A percentile compares a stretch with the other conserved stretches of the same genome.
These are phyloP conservation scores for Epithemia pelagica DNA, from an alignment of 108 stramenopile genomes.

Conservation along the genomic window DNA sequence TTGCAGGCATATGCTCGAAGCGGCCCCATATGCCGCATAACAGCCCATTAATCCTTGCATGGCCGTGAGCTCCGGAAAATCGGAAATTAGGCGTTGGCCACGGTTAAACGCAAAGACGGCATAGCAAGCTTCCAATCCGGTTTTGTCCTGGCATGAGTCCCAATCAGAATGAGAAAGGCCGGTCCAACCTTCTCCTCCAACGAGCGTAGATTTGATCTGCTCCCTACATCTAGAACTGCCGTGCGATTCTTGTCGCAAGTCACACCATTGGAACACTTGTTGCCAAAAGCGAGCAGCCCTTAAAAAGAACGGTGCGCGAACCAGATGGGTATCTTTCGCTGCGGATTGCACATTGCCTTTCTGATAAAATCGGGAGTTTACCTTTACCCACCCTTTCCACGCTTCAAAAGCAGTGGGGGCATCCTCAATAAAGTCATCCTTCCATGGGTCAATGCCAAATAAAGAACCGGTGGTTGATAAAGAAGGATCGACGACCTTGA, in stretches of 20 bases:
- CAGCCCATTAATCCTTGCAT: constrained; percentile 45
- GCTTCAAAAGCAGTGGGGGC: constrained; percentile 25
- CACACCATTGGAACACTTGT: constrained; percentile 34
- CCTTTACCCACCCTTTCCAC: constrained; percentile 20
- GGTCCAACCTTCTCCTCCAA: constrained; percentile 3
- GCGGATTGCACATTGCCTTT: background rate
- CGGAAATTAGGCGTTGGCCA: constrained; percentile 9
- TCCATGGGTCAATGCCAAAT: constrained; percentile 11
- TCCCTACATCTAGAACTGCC: background rate
- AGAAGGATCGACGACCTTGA: constrained; percentile 1
- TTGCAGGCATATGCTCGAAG: constrained; percentile 13
- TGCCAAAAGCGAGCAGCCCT: constrained; percentile 40
- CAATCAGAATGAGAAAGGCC: background rate
- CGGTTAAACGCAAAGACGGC: constrained; percentile 22
- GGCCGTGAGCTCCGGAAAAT: background rate
- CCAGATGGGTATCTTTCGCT: background rate
- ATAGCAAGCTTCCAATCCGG: constrained; percentile 7
- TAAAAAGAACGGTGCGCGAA: constrained; percentile 29
- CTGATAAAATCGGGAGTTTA: constrained; percentile 1
- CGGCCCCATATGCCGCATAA: constrained; percentile 29
- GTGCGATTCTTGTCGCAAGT: background rate
- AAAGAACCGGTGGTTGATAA: background rate
- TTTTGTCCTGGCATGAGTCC: background rate
- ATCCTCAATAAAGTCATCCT: constrained; percentile 13
- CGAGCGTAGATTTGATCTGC: constrained; percentile 4